phyloP scores from a whole-genome alignment of 2,329 filamentous ascomycete species.

The Chaetoscypha palmicola region DNA sequence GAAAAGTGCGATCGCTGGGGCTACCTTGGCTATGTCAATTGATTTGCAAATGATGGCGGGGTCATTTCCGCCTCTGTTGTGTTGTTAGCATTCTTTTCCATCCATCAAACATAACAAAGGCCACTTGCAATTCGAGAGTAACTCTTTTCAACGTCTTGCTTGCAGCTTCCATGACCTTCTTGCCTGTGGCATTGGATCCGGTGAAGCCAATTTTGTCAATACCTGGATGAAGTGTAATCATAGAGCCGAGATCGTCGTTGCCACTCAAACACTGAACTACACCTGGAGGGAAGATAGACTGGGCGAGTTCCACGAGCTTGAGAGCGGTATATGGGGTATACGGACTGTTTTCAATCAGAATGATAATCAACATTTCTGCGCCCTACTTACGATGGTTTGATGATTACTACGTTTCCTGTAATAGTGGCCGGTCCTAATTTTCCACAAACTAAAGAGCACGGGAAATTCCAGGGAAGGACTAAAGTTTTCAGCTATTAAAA shows the following conservation, averaged over 20 bases:
- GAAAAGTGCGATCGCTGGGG: slow-evolving; percentile 38
- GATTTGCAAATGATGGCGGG: slow-evolving; percentile 45
- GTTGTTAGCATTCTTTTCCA: too few species aligned
- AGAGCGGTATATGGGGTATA: slow-evolving; percentile 46
- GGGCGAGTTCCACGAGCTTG: slow-evolving; percentile 44
- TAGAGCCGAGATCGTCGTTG: slow-evolving; percentile 41
- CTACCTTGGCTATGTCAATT: slow-evolving; percentile 41
- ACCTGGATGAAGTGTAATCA: slow-evolving; percentile 42
- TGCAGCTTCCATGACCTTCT: slow-evolving; percentile 41
- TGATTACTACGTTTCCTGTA: slow-evolving; percentile 46
- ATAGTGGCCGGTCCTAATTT: slow-evolving; percentile 43
- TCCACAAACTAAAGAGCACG: slow-evolving; percentile 33
- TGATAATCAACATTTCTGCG: background rate
- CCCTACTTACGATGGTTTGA: slow-evolving; percentile 42
- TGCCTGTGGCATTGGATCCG: slow-evolving; percentile 43
- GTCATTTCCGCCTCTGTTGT: slow-evolving; percentile 51
- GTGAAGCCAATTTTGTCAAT: slow-evolving; percentile 52
- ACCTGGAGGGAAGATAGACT: slow-evolving; percentile 43
- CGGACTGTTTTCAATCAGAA: slow-evolving; percentile 24
- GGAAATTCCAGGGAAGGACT: slow-evolving; percentile 55
- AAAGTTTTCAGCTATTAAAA: background rate
- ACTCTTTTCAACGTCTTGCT: slow-evolving; percentile 44
- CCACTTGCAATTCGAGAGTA: slow-evolving; percentile 45
- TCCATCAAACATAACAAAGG: too few species aligned
- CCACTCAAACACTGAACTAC: slow-evolving; percentile 45